Conservation (phyloP, 2,329 filamentous ascomycete genomes). For the Fusarium floridanum region DNA sequence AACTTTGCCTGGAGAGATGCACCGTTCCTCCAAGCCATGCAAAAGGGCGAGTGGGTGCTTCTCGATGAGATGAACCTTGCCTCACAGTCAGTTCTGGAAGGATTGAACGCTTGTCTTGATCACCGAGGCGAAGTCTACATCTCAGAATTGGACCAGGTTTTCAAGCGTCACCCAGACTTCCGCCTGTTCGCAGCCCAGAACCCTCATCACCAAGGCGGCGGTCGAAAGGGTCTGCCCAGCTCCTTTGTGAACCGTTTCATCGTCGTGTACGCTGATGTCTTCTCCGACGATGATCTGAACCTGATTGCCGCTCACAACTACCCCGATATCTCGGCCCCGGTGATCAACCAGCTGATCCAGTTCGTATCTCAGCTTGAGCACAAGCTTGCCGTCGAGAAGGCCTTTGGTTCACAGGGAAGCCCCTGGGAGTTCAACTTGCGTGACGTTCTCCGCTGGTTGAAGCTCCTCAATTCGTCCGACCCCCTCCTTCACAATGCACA, state of each 20-base stretch:
- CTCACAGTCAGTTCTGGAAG: constrained; percentile 95
- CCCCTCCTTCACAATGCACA: constrained; percentile 71
- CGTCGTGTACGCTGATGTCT: constrained; percentile 95
- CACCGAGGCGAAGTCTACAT: constrained; percentile 97
- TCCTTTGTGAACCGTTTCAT: constrained; percentile 99
- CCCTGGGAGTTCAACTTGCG: constrained; percentile 98
- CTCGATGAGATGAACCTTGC: constrained; percentile 99
- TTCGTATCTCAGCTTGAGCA: constrained; percentile 87
- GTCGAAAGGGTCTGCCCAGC: constrained; percentile 91
- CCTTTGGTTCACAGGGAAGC: constrained; percentile 74
- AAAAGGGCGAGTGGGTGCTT: constrained; percentile 94
- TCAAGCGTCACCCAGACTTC: constrained; percentile 89
- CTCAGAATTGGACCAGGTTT: constrained; percentile 93
- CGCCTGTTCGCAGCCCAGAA: constrained; percentile 98
- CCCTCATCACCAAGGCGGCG: constrained; percentile 95
- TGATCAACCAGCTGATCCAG: constrained; percentile 76
- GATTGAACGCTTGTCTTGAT: constrained; percentile 95
- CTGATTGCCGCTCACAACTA: constrained; percentile 86
- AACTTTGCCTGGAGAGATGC: constrained; percentile 97
- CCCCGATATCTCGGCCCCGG: constrained; percentile 69
- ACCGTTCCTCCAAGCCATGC: constrained; percentile 96
- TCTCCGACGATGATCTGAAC: constrained; percentile 83
- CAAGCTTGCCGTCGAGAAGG: constrained; percentile 71
- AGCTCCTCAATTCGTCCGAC: constrained; percentile 67
- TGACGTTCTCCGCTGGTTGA: constrained; percentile 90